Percentiles rank a stretch among this genome's conserved stretches.
phyloP scores from a whole-genome alignment of 2,329 filamentous ascomycete species.

The Alternaria brassicae region DNA sequence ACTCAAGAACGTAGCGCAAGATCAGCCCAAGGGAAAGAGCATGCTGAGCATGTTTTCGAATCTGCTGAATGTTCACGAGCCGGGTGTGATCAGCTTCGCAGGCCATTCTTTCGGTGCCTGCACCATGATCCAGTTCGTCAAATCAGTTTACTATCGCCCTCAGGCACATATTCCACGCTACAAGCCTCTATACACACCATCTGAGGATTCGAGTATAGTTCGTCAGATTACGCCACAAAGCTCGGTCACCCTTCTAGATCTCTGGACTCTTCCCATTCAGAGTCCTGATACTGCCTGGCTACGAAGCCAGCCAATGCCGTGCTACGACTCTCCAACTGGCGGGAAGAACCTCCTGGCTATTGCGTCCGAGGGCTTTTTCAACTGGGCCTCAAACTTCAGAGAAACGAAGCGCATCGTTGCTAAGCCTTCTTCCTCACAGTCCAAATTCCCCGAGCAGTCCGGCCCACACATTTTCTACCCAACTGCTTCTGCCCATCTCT shows the following conservation, averaged over 20 bases:
- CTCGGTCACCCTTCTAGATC: slow-evolving; percentile 74
- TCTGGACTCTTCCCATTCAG: slow-evolving; percentile 79
- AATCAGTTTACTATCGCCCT: slow-evolving; percentile 75
- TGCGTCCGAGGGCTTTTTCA: slow-evolving; percentile 78
- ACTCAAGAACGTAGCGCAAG: slow-evolving; percentile 56
- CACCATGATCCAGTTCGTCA: slow-evolving; percentile 77
- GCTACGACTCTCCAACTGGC: slow-evolving; percentile 62
- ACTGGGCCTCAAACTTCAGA: slow-evolving; percentile 76
- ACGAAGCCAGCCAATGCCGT: slow-evolving; percentile 75
- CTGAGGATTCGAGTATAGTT: slow-evolving; percentile 62
- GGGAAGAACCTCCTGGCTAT: slow-evolving; percentile 70
- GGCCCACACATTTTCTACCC: slow-evolving; percentile 78
- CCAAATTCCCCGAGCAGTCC: slow-evolving; percentile 46
- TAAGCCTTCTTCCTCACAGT: slow-evolving; percentile 59
- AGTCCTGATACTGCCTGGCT: slow-evolving; percentile 69
- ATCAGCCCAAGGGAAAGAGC: slow-evolving; percentile 48
- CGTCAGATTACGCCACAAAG: slow-evolving; percentile 72
- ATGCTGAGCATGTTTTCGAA: slow-evolving; percentile 66
- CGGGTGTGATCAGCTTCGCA: slow-evolving; percentile 75
- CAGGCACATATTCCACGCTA: slow-evolving; percentile 56
- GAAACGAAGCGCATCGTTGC: slow-evolving; percentile 72
- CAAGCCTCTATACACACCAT: slow-evolving; percentile 68
- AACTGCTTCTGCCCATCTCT: slow-evolving; percentile 75
- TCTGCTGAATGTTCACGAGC: slow-evolving; percentile 71
- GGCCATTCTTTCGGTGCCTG: slow-evolving; percentile 85